Percentiles rank a stretch among this genome's conserved stretches.
phyloP scores from a whole-genome alignment of 2,329 filamentous ascomycete species.

The Calonectria pseudoreteaudii region DNA sequence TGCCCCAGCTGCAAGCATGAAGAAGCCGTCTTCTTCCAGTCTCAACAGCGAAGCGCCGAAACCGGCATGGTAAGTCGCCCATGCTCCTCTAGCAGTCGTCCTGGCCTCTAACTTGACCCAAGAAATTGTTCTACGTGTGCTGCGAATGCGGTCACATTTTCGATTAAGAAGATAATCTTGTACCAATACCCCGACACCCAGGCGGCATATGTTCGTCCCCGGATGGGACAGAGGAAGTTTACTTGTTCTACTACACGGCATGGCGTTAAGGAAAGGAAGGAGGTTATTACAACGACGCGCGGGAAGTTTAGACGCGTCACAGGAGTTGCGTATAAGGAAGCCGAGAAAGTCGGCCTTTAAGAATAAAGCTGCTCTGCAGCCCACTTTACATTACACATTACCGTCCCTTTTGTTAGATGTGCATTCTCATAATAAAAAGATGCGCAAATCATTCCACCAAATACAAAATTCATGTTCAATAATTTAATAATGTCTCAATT shows the following conservation, averaged over 20 bases:
- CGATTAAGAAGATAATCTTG: constrained; percentile 53
- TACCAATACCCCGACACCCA: constrained; percentile 39
- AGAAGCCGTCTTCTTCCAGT: constrained; percentile 99
- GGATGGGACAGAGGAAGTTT: constrained; percentile 22
- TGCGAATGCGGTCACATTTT: constrained; percentile 94
- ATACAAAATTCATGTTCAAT: background rate
- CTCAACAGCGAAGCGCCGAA: constrained; percentile 94
- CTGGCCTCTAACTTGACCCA: constrained; percentile 17
- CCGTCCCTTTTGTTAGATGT: background rate
- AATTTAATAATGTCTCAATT: background rate
- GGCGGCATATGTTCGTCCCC: constrained; percentile 12
- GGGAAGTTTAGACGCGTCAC: constrained; percentile 2
- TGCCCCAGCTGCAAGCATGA: constrained; percentile 88
- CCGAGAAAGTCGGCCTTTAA: background rate
- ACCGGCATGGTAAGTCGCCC: constrained; percentile 89
- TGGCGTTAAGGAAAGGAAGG: constrained; percentile 37
- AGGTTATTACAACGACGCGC: constrained; percentile 22
- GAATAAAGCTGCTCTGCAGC: background rate
- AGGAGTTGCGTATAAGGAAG: constrained; percentile 21
- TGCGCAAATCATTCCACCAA: background rate
- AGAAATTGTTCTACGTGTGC: constrained; percentile 97
- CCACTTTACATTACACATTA: background rate
- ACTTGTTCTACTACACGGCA: constrained; percentile 33
- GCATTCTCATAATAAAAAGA: background rate
- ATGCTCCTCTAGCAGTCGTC: background rate